Base-by-base conservation (phyloP, 352 stramenopile genomes). In the Globisporangium takayamanum region DNA sequence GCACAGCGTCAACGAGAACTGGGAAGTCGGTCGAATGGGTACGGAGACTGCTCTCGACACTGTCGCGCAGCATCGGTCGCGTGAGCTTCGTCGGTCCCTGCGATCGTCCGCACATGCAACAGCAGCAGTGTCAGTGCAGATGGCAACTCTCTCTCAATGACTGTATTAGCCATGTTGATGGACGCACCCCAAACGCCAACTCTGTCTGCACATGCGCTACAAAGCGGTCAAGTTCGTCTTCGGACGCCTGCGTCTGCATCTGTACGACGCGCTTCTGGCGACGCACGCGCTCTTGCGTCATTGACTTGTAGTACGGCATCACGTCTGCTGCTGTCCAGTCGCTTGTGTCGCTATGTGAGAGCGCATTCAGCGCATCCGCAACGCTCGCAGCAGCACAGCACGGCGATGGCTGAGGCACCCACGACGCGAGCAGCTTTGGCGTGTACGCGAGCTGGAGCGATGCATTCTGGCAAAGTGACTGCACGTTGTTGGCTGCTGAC, bases 341-440 rank as follows among this genome's bases (percentile, higher is more conserved):
- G 2, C 55, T 47, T 5, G 50, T 3, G 5, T 53, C 33, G 41
- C 48, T 42, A 22, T 15, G 44, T 7, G 57, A 50, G 18, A 92
- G 53, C 1, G 61, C 66, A 59, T 90, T 92, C 42, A 82, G 48
- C 28, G 69, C 78, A 4, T 76, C 79, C 26, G 82, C 82, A 1
- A 90, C 33, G 11, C 67, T 66, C 1, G 83, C 80, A 5, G 83
- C 83, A 20, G 76, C 83, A 59, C 80, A 92, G 56, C 74, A 89
- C 7, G 83, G 78, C 18, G 66, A 84, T 16, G 73, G 66, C 62
- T 92, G 83, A 26, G 70, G 74, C 12, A 86, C 75, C 76, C 78
- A 91, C 28, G 68, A 75, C 18, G 41, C 28, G 39, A 88, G 62
- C 8, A 82, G 47, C n/a, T 46, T 50, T 20, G 10, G 20, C 8